A percentile compares a stretch with the other conserved stretches of the same genome.
These are phyloP conservation scores for Phytophthora macrochlamydospora DNA, from an alignment of 352 stramenopile genomes.

Conservation along the genomic window DNA sequence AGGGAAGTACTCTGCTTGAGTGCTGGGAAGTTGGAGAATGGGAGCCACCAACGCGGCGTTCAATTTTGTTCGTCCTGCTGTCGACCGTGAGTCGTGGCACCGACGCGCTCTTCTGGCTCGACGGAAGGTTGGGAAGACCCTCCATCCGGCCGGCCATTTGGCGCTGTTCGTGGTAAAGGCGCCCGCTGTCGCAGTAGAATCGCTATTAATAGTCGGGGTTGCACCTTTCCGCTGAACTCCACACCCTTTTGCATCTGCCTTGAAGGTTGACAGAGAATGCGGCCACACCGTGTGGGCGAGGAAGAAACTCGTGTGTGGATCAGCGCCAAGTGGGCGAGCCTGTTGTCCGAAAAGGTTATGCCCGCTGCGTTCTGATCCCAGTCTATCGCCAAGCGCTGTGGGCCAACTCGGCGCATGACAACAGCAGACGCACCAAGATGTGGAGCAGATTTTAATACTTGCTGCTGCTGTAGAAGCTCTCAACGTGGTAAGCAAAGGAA, in stretches of 20 bases:
- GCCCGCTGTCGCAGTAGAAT: conserved; percentile 6
- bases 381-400: conserved; percentile 12
- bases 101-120: background rate
- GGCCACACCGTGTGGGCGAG: background rate
- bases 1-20: conserved; percentile 25
- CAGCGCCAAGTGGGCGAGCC: background rate
- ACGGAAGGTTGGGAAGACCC: background rate
- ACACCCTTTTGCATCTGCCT: background rate
- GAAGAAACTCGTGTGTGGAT: background rate
- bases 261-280: background rate
- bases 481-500: too few species aligned
- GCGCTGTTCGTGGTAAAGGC: conserved; percentile 16
- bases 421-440: too few species aligned
- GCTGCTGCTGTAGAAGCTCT: too few species aligned
- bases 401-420: conserved; percentile 5
- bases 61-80: too few species aligned
- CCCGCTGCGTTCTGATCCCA: conserved; percentile 18
- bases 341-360: conserved; percentile 5
- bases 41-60: background rate
- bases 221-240: background rate
- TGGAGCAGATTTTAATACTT: too few species aligned
- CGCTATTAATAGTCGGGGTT: too few species aligned
- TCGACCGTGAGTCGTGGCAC: too few species aligned
- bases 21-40: conserved; percentile 30
- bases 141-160: conserved; percentile 24